Conservation (phyloP, 495 filamentous ascomycete species). For the Penicillium diatomitis region DNA sequence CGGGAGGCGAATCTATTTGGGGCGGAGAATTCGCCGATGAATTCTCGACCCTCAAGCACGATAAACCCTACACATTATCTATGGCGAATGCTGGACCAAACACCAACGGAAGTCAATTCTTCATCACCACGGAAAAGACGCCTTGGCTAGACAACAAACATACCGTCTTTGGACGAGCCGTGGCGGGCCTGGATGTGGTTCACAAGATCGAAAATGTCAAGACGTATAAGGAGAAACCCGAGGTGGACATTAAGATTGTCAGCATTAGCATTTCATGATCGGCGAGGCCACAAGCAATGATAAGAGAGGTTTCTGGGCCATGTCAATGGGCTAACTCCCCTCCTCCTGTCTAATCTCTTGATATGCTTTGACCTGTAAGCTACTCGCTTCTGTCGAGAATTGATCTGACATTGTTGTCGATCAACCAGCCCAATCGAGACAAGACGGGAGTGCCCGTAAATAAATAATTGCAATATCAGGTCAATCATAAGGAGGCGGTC, state of each 20-base stretch:
- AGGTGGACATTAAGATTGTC: constrained; percentile 95
- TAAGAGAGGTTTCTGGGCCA: too few relatives aligned
- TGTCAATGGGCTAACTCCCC: too few relatives aligned
- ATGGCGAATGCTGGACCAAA: constrained; percentile 96
- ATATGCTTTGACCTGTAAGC: too few relatives aligned
- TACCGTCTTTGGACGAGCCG: constrained; percentile 86
- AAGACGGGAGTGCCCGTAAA: too few relatives aligned
- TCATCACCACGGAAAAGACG: constrained; percentile 95
- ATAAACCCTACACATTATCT: constrained; percentile 89
- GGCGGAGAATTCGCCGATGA: constrained; percentile 93
- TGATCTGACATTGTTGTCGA: too few relatives aligned
- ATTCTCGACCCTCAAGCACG: constrained; percentile 82
- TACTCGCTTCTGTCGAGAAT: too few relatives aligned
- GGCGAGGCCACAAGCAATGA: too few relatives aligned
- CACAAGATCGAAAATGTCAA: constrained; percentile 90
- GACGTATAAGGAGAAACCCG: constrained; percentile 92
- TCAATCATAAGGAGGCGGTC: too few relatives aligned
- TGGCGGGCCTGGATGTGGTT: constrained; percentile 88
- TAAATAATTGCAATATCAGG: too few relatives aligned
- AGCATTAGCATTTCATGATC: constrained; percentile 51
- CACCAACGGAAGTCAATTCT: constrained; percentile 80
- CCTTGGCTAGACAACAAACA: constrained; percentile 96
- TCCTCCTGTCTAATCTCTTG: too few relatives aligned
- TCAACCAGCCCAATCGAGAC: too few relatives aligned
- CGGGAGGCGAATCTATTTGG: constrained; percentile 96